Base-by-base conservation (phyloP, 2,329 filamentous ascomycete genomes). In the Purpureocillium lavendulum region DNA sequence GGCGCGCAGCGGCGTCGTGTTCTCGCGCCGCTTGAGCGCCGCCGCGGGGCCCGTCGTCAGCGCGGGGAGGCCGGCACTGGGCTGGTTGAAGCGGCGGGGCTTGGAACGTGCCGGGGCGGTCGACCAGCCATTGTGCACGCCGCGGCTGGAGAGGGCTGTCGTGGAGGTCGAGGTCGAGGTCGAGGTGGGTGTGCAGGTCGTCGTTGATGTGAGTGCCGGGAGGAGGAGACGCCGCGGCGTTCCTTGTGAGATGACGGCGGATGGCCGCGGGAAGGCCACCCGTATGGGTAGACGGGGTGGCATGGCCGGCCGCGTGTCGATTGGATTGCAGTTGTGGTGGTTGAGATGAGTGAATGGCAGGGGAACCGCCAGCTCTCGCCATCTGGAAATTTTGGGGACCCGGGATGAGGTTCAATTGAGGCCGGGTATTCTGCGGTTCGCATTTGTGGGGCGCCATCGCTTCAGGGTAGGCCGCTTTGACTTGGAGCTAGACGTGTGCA, bases 1-100 rank as follows among this genome's bases (percentile, higher is more conserved):
- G 2, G 88, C 82, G 21, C 92, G 84, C 32, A 80, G 54, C 1
- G 78, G 78, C 12, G 77, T 75, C 13, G 75, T 77, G 47, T 66
- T 67, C 49, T 69, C 73, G 51, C 69, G 73, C 35, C 78, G 74
- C 61, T 65, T 63, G 43, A 82, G 70, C 7, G 78, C 77, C 9
- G 78, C 78, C 2, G 73, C 75, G 2, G 76, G 76, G 0, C 77
- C 76, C 7, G 72, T 67, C 9, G 73, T 74, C 35, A 71, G 75
- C 4, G 57, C 58, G 2, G 78, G 77, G 2, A 82, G 66, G 30
- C 76, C 77, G 0, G 72, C 56, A 34, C 66, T 69, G 34, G 62
- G 56, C 56, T 78, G 74, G 61, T 82, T 81, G 70, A 80, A 82
- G 40, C 73, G 75, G 37, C 63, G 67, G 41, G 72, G 74, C 55